A percentile compares a stretch with the other conserved stretches of the same genome.
These are phyloP conservation scores for Scenedesmus sp. DNA, from an alignment of 163 green algal genomes.

Conservation along the genomic window DNA sequence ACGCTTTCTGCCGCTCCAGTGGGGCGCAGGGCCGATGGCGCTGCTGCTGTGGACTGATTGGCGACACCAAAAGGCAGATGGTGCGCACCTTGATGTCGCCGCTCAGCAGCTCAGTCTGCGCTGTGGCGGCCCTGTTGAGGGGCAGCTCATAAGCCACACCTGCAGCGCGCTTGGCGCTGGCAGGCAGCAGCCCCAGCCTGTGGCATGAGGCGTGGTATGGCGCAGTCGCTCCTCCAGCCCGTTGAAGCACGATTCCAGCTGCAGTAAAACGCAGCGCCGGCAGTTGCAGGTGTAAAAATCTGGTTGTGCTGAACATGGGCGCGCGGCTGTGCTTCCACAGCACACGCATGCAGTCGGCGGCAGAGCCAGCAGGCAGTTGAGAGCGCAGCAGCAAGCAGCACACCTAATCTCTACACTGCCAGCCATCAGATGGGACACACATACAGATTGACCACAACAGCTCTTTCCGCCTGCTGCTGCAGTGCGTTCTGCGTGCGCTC, in stretches of 20 bases:
- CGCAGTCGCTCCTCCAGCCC: constrained; percentile 73
- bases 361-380: no score
- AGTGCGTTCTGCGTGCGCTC: neutral
- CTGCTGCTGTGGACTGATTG: no score
- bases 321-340: neutral
- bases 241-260: constrained; percentile 67
- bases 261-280: neutral
- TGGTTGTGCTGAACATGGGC: neutral
- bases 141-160: constrained; percentile 85
- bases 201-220: constrained; percentile 83
- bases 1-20: no score
- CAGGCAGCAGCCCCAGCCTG: constrained; percentile 87
- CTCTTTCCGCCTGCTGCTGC: neutral
- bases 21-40: no score
- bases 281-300: neutral
- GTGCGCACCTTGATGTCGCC: constrained; percentile 76
- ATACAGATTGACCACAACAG: neutral
- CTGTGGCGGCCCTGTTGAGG: constrained; percentile 72
- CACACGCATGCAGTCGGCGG: neutral
- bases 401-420: neutral
- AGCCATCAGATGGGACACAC: neutral
- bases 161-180: constrained; percentile 86
- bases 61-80: no score
- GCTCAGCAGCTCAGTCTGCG: constrained; percentile 60
- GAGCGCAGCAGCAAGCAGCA: neutral